Evolutionary conservation across 2,329 filamentous ascomycete genomes (phyloP), one percentile per base, ranked within the genome.

Genomic region (Pezicula carpinea): DNA sequence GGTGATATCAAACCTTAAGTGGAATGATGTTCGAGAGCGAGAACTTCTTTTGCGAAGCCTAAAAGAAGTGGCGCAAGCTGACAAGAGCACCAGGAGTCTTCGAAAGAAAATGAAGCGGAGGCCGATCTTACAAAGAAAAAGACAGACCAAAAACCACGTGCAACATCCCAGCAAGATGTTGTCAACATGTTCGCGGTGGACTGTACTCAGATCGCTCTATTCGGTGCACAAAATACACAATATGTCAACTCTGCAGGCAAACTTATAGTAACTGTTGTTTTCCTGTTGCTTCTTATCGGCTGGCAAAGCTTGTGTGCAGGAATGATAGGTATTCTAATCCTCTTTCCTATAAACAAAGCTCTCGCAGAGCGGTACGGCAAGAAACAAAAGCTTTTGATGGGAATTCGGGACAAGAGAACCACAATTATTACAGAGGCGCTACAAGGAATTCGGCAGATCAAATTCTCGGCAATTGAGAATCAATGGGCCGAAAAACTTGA

Each of bases 131-230:
- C 15, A 31, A 36, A 34, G 19, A 35, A 34, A 21, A 35, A 23
- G 32, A 11, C 31, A 21, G 44, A 39, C 14, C 14, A 35, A 39
- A 39, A 43, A 19, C 44, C 45, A n/a, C 34, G 47, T 22, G 31
- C 42, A 13, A 75, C 82, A 65, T 76, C 77, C 17, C 73, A 75
- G 50, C 87, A 90, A 66, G 82, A 78, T 49, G 83, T 84, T 13
- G 80, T 90, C 47, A 91, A 90, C 60, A 72, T 89, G 39, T 80
- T 89, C 34, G 83, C 84, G 10, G 81, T 90, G n/a, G 87, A 91
- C 60, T 72, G 79, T 7, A 79, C 79, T 50, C 77, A 83, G 29
- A 73, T 91, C 32, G 72, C 82, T 0, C 76, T 85, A 40, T 88
- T 88, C 59, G 70, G 72, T 11, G 69, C 76, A 6, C 83, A 74